A percentile compares a stretch with the other conserved stretches of the same genome.
Conservation (phyloP, 768 basidiomycete genomes). For the Amanita phalloides region DNA sequence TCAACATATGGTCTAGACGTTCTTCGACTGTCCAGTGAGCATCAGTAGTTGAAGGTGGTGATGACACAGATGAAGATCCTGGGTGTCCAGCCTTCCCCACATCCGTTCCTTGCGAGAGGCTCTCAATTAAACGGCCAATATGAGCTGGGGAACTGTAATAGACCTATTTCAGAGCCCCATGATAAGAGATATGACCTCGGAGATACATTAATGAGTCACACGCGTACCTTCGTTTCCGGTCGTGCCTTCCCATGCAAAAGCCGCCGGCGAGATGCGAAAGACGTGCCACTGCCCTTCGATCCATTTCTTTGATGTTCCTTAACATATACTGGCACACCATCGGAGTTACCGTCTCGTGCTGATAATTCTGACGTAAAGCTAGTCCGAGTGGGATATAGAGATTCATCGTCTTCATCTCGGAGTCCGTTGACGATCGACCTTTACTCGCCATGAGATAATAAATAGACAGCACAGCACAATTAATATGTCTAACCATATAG, state of each 20-base stretch:
- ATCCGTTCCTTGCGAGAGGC: slow-evolving; percentile 71
- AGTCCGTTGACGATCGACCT: slow-evolving; percentile 82
- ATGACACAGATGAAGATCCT: slow-evolving; percentile 50
- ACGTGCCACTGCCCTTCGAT: slow-evolving; percentile 59
- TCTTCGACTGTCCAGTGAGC: slow-evolving; percentile 68
- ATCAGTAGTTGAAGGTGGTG: slow-evolving; percentile 31
- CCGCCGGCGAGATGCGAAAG: slow-evolving; percentile 53
- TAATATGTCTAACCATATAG: slow-evolving; percentile 55
- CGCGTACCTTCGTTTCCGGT: slow-evolving; percentile 76
- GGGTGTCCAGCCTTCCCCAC: slow-evolving; percentile 52
- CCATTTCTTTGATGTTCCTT: slow-evolving; percentile 62
- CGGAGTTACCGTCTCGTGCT: slow-evolving; percentile 33
- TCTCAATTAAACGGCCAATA: slow-evolving; percentile 78
- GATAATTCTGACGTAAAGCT: slow-evolving; percentile 75
- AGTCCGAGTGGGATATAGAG: slow-evolving; percentile 50
- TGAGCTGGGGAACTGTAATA: slow-evolving; percentile 68
- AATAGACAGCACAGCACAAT: slow-evolving; percentile 5
- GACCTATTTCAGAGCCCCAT: slow-evolving; percentile 33
- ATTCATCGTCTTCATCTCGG: slow-evolving; percentile 67
- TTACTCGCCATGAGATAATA: slow-evolving; percentile 11
- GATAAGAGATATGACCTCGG: slow-evolving; percentile 10
- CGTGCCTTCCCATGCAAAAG: slow-evolving; percentile 40
- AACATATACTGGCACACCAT: slow-evolving; percentile 62
- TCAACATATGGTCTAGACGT: slow-evolving; percentile 63
- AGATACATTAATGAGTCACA: slow-evolving; percentile 1